Conservation (phyloP, 1,284 basidiomycete species). For the Sparassis latifolia region DNA sequence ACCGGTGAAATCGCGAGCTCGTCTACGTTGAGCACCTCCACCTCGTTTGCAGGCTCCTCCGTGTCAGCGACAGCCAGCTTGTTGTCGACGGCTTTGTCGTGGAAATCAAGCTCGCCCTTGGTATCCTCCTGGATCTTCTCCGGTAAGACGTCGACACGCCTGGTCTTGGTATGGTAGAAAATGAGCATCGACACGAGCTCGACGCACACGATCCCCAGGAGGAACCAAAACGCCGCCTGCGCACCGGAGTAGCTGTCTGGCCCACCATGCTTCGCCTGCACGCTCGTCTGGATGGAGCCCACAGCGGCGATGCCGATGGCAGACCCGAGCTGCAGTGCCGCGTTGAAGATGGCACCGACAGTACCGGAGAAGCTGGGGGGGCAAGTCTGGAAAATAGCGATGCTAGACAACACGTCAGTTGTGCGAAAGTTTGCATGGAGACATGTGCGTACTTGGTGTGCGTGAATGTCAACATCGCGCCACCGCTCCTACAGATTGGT, state of each 20-base stretch:
- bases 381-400: slow-evolving; percentile 43
- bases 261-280: slow-evolving; percentile 29
- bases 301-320: slow-evolving; percentile 43
- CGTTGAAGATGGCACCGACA: slow-evolving; percentile 50
- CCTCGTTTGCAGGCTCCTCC: no score
- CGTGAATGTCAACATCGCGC: slow-evolving; percentile 28
- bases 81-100: no score
- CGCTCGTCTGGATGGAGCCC: slow-evolving; percentile 40
- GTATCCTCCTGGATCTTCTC: no score
- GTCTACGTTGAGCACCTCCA: no score
- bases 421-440: neutral
- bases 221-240: slow-evolving; percentile 43
- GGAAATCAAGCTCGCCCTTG: no score
- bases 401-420: slow-evolving; percentile 23
- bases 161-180: slow-evolving; percentile 30
- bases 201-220: slow-evolving; percentile 33
- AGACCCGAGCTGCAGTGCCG: slow-evolving; percentile 45
- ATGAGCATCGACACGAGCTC: slow-evolving; percentile 28
- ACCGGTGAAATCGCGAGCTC: no score
- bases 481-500: slow-evolving; percentile 8
- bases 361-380: slow-evolving; percentile 44
- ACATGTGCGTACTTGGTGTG: slow-evolving; percentile 27
- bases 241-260: slow-evolving; percentile 32
- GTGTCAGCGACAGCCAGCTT: no score
- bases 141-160: slow-evolving; percentile 7